A percentile compares a stretch with the other conserved stretches of the same genome.
These are phyloP conservation scores for Fusarium sororula DNA, from an alignment of 2,329 filamentous ascomycete species.

Conservation along the genomic window DNA sequence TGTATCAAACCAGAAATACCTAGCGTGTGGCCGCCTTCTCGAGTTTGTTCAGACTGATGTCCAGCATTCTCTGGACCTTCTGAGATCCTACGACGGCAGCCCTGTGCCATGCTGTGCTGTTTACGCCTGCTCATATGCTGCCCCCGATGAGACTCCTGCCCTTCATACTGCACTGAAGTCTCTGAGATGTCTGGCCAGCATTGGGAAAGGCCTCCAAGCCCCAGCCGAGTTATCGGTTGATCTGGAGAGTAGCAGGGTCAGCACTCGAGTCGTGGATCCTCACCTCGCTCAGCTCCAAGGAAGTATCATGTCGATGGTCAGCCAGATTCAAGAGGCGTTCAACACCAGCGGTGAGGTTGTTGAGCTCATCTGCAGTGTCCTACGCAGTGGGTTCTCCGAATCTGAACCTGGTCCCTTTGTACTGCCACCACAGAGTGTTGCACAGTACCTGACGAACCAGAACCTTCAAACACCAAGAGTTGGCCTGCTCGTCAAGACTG, in stretches of 20 bases:
- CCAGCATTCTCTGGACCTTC: slow-evolving; percentile 34
- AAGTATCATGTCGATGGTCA: slow-evolving; percentile 58
- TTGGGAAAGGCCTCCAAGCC: slow-evolving; percentile 77
- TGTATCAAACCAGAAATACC: slow-evolving; percentile 68
- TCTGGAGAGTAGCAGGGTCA: slow-evolving; percentile 61
- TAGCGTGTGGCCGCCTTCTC: slow-evolving; percentile 37
- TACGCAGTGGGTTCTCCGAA: slow-evolving; percentile 80
- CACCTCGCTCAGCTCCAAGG: slow-evolving; percentile 52
- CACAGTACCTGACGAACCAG: slow-evolving; percentile 70
- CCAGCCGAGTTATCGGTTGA: slow-evolving; percentile 74
- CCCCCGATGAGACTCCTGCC: slow-evolving; percentile 53
- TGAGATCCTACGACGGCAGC: slow-evolving; percentile 6
- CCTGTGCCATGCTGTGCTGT: slow-evolving; percentile 37
- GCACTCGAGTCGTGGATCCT: slow-evolving; percentile 7
- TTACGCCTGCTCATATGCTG: slow-evolving; percentile 40
- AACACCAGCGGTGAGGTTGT: slow-evolving; percentile 71
- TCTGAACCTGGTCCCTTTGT: slow-evolving; percentile 79
- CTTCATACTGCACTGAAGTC: slow-evolving; percentile 63
- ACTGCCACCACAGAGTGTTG: slow-evolving; percentile 72
- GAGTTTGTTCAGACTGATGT: slow-evolving; percentile 69
- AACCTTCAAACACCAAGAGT: slow-evolving; percentile 70
- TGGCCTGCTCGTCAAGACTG: slow-evolving; percentile 75
- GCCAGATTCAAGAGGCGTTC: slow-evolving; percentile 62
- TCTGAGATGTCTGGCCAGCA: slow-evolving; percentile 73
- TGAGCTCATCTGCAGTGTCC: slow-evolving; percentile 75